Base-by-base conservation (phyloP, 176 grass and related monocot species). In the Typha latifolia region DNA sequence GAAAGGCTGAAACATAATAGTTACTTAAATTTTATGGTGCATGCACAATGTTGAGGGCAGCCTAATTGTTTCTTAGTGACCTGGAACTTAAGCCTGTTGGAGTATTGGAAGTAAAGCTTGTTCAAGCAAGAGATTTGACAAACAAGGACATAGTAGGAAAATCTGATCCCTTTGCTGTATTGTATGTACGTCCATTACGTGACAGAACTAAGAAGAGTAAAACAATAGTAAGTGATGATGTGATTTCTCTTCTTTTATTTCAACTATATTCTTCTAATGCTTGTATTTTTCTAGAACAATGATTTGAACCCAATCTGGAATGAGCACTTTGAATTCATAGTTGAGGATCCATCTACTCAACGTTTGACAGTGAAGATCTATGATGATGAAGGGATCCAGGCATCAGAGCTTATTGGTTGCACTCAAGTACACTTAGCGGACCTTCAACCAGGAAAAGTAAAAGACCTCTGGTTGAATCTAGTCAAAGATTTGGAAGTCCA, bases 281-380 rank as follows among this genome's bases (percentile, higher is more conserved):
- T 78, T 63, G 67, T 70, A 59, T 59, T 49, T 75, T 50, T 79
- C 49, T 82, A 92, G 93, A 92, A 92, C 53, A 97, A 97, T 82
- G 93, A 97, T 82, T 78, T 97, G 75, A 92, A 97, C 48, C 93
- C 93, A 18, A 92, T 97, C 59, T 97, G 93, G 93, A 97, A 97
- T 49, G 88, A 97, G 64, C 89, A 88, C 69, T 97, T 89, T 1
- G 93, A 97, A 82, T 90, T 97, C 69, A 73, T 84, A 78, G 93
- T 97, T 10, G 93, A 97, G 76, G 93, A 97, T 70, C 55, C 84
- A n/a, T 87, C 93, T 65, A 97, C 93, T 32, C 93, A 97, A 49
- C 77, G 74, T 64, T 50, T 97, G 78, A 97, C 88, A 2, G 63
- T 97, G 26, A 97, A 92, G 72, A 63, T 97, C 80, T 92, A 80